phyloP scores from a whole-genome alignment of 1,284 basidiomycete species.

The Pseudozyma hubeiensis region DNA sequence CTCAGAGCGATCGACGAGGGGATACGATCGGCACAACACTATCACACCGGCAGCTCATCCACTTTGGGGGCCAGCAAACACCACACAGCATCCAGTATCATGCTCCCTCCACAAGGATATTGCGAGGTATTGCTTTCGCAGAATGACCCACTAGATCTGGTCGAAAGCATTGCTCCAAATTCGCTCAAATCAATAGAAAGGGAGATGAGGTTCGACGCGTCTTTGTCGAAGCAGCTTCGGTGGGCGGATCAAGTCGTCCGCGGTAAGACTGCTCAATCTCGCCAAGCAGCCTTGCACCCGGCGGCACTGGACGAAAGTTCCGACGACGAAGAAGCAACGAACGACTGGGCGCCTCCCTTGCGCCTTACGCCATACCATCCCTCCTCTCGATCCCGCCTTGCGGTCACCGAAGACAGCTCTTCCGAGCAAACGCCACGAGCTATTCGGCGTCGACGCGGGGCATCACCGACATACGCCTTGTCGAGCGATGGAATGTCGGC shows the following conservation, averaged over 20 bases:
- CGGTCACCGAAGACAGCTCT: neutral
- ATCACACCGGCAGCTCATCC: neutral
- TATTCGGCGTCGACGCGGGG: neutral
- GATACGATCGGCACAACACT: slow-evolving; percentile 9
- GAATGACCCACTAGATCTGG: neutral
- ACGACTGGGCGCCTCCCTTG: slow-evolving; percentile 14
- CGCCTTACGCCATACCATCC: slow-evolving; percentile 16
- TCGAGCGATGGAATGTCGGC: neutral
- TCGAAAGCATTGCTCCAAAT: slow-evolving; percentile 12
- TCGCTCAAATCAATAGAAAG: slow-evolving; percentile 22
- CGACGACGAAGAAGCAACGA: neutral
- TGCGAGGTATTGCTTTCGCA: slow-evolving; percentile 8
- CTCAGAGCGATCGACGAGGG: slow-evolving; percentile 11
- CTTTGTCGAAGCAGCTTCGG: slow-evolving; percentile 11
- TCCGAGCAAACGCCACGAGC: neutral
- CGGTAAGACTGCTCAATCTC: neutral
- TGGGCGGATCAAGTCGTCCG: slow-evolving; percentile 17
- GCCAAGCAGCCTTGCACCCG: neutral
- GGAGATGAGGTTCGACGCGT: slow-evolving; percentile 27
- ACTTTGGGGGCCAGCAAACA: neutral
- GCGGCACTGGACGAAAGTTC: too few relatives aligned
- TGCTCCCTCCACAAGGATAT: neutral
- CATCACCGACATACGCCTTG: neutral
- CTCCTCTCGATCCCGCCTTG: slow-evolving; percentile 7
- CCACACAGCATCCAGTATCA: neutral